Percentiles rank a stretch among this genome's conserved stretches.
phyloP scores from a whole-genome alignment of 352 stramenopile species.

The Pythium aristosporum region DNA sequence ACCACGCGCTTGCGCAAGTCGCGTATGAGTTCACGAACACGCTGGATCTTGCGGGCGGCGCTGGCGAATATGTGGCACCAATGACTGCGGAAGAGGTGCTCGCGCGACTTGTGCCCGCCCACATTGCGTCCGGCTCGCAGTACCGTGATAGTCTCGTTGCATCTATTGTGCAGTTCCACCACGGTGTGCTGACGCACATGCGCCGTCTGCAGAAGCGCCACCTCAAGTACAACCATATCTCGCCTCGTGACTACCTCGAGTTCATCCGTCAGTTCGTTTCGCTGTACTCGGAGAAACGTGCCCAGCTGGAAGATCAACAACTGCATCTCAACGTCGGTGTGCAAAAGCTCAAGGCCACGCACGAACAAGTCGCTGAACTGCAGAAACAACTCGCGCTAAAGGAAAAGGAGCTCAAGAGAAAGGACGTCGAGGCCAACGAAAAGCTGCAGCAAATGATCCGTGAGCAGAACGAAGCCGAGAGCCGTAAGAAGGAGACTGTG shows the following conservation, averaged over 20 bases:
- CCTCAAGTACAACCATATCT: conserved; percentile 89
- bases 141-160: conserved; percentile 82
- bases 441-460: conserved; percentile 99
- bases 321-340: conserved; percentile 99
- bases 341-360: conserved; percentile 97
- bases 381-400: conserved; percentile 93
- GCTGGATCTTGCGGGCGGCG: conserved; percentile 93
- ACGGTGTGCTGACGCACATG: conserved; percentile 84
- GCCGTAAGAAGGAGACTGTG: conserved; percentile 96
- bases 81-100: conserved; percentile 50
- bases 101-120: conserved; percentile 49
- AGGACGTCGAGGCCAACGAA: conserved; percentile 96
- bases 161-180: conserved; percentile 87
- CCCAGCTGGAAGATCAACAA: conserved; percentile 94
- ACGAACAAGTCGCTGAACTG: conserved; percentile 95
- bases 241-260: conserved; percentile 91
- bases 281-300: conserved; percentile 91
- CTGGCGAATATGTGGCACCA: conserved; percentile 64
- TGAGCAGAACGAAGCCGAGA: conserved; percentile 98
- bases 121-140: conserved; percentile 56
- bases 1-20: conserved; percentile 97
- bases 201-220: conserved; percentile 83
- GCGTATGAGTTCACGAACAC: conserved; percentile 96
- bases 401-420: conserved; percentile 94
- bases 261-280: conserved; percentile 91